Base-by-base conservation (phyloP, 257 asterid genomes). In the Haberlea rhodopensis region DNA sequence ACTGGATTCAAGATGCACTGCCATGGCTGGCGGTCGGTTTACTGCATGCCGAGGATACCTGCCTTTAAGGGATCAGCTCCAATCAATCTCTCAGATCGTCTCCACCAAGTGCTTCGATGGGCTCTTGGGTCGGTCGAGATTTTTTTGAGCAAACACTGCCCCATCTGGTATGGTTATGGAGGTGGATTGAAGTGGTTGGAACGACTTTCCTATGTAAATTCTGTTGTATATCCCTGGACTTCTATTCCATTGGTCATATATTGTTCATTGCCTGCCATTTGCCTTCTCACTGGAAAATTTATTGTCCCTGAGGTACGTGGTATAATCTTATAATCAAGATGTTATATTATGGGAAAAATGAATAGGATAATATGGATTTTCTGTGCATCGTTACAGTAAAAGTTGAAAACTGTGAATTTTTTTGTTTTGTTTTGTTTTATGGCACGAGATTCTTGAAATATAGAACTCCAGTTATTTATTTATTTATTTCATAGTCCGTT, bases 1-100 rank as follows among this genome's bases (percentile, higher is more conserved):
- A 90, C 97, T 13, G 97, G 97, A 52, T 90, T 90, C 82, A 90
- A 90, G 78, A 90, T 90, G 97, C 97, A 90, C 63, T 87, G 96
- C 61, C 97, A 84, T 64, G 97, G 96, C 23, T 90, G 97, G 97
- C 82, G 97, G 43, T 90, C 97, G 0, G 97, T 90, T 63, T 90
- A 90, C 76, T 90, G 97, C 80, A 81, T 88, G 18, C 97, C 96
- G 11, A 80, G 71, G 68, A 83, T 86, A 48, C 89, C 96, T 22
- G 96, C 96, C 11, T 88, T 90, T 49, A 90, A 90, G 75, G 97
- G 97, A 19, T 85, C 92, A 2, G 97, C 96, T 70, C 96, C 97
- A 16, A 84, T 87, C 66, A 88, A 88, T 60, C 91, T 88, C 69
- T 91, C 96, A 0, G 96, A 91, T 75, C 95, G 97, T 77, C 95